Conservation (phyloP, 2,329 filamentous ascomycete species). For the Sporothrix variecibatus region DNA sequence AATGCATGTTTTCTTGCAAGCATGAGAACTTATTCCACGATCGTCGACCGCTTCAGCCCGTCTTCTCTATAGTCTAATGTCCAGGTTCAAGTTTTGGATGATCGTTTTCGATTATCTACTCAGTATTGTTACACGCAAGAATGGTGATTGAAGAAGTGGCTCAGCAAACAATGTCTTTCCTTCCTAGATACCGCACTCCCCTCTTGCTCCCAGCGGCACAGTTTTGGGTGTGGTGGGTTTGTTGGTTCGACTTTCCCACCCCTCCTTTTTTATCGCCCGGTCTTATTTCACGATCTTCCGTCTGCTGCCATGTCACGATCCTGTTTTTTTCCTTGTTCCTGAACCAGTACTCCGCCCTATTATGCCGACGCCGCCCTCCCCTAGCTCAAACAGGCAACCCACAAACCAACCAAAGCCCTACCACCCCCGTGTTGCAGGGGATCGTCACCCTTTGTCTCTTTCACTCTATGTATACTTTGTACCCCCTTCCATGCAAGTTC, state of each 20-base stretch:
- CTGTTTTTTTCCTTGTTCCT: not conserved
- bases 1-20: not conserved
- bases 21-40: not conserved
- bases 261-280: not conserved
- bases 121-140: not conserved
- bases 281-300: not conserved
- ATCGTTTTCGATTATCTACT: not conserved
- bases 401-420: not conserved
- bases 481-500: not conserved
- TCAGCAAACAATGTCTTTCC: not conserved
- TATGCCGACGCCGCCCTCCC: not conserved
- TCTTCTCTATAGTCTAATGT: not conserved
- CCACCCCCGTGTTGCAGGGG: not conserved
- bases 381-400: conserved; percentile 9
- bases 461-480: not conserved
- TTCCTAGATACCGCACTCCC: not conserved
- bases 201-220: not conserved
- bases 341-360: not conserved
- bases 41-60: not conserved
- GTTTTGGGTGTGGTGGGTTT: not conserved
- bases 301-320: not conserved
- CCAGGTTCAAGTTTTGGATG: not conserved
- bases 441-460: not conserved
- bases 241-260: not conserved
- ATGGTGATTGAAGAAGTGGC: not conserved